phyloP scores from a whole-genome alignment of 306 rosid genomes.

The Fagus crenata region DNA sequence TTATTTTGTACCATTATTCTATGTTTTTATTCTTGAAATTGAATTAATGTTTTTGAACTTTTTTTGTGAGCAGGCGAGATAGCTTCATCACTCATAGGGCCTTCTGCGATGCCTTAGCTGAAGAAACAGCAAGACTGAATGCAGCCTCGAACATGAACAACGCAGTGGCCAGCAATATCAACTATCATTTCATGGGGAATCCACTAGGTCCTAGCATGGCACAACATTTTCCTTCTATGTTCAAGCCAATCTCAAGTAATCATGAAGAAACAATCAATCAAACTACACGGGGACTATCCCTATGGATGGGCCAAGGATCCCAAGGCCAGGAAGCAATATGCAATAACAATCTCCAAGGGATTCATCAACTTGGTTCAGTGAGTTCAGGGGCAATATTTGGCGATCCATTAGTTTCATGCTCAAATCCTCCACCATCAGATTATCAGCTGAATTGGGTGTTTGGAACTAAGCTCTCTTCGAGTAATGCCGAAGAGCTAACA shows the following conservation, averaged over 20 bases:
- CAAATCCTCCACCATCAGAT: constrained; percentile 40
- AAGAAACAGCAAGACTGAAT: constrained; percentile 84
- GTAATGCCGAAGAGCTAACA: constrained; percentile 36
- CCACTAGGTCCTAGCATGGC: constrained; percentile 43
- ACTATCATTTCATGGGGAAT: constrained; percentile 50
- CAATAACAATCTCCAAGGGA: constrained; percentile 36
- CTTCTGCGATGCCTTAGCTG: constrained; percentile 91
- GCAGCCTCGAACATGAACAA: constrained; percentile 55
- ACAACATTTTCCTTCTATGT: constrained; percentile 51
- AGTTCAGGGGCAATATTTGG: constrained; percentile 41
- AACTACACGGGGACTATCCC: constrained; percentile 45
- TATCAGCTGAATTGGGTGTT: constrained; percentile 65
- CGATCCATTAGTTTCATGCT: constrained; percentile 40
- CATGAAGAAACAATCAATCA: constrained; percentile 32
- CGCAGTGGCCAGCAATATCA: constrained; percentile 32
- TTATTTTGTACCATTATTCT: not conserved
- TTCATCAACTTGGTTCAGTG: constrained; percentile 47
- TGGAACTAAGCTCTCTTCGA: constrained; percentile 49
- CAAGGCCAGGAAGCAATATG: constrained; percentile 34
- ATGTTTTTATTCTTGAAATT: not conserved
- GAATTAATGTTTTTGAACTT: not conserved
- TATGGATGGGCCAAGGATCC: constrained; percentile 54
- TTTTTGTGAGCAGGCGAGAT: constrained; percentile 65
- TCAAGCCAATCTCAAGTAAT: constrained; percentile 54
- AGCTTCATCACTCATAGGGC: constrained; percentile 93